Evolutionary conservation across 2,329 filamentous ascomycete genomes (phyloP), one percentile per base, ranked within the genome.

Genomic region (Pestalotiopsis sp.): DNA sequence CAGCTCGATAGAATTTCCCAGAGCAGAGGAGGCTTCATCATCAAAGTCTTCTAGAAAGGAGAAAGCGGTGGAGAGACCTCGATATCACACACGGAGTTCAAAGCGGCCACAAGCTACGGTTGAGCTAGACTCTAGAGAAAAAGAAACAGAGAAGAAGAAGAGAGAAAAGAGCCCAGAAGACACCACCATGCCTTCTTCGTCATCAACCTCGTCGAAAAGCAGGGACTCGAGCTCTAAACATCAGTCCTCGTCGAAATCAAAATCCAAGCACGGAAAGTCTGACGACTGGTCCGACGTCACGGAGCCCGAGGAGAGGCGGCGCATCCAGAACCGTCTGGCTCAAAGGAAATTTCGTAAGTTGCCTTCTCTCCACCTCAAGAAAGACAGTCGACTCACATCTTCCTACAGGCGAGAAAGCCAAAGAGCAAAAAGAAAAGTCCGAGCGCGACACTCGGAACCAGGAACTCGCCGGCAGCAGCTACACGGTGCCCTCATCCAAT

Each of bases 271-370:
- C 56, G 13, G 72, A n/a, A 73, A 85, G 71, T 82, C 82, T 2
- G 86, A 92, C 71, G 88, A 93, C 80, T 94, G 92, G 92, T 84
- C 87, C 36, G 86, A 90, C 0, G 85, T 94, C 58, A 87, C 87
- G 6, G 91, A 94, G 73, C 90, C 91, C 0, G 89, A 90, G 70
- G 90, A 93, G 80, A 86, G 92, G 75, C 85, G 92, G 71, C 90
- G 91, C 70, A 91, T 94, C 64, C 92, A 94, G 77, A 94, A 94
- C 77, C 87, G 91, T 66, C 87, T 93, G 70, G 92, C 92, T 1
- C 92, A 94, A 75, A 86, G 92, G 72, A 93, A 93, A 74, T 94
- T 93, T 73, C 86, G 92, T 94, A 85, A 75, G 90, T 82, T 41
- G 4, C 31, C 9, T 58, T 23, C 38, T 52, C 31, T 13, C 20